phyloP scores from a whole-genome alignment of 495 filamentous ascomycete species.

The Saxophila tyrrhenica region DNA sequence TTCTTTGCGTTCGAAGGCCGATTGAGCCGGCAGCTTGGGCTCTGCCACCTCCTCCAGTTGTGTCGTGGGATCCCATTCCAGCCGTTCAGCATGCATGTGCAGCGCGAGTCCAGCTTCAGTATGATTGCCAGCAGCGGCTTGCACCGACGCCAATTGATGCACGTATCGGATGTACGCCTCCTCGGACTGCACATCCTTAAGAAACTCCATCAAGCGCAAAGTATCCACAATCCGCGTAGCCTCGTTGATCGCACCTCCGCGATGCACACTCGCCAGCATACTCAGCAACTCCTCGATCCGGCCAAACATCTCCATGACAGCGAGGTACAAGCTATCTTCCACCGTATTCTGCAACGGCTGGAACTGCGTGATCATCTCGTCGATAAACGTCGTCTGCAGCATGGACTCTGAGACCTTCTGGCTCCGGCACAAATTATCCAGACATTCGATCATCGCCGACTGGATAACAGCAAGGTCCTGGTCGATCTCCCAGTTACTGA shows the following conservation, averaged over 20 bases:
- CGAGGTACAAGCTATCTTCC: conserved; percentile 63
- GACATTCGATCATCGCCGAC: conserved; percentile 90
- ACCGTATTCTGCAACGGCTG: conserved; percentile 51
- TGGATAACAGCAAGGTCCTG: conserved; percentile 86
- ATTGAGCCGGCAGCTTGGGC: conserved; percentile 71
- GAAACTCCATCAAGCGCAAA: conserved; percentile 86
- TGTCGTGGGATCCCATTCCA: conserved; percentile 73
- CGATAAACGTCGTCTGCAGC: conserved; percentile 83
- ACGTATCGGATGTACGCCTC: conserved; percentile 96
- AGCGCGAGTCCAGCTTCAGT: conserved; percentile 88
- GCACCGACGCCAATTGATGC: conserved; percentile 76
- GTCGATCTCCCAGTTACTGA: conserved; percentile 96
- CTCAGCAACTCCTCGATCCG: conserved; percentile 86
- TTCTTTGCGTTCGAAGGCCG: conserved; percentile 87
- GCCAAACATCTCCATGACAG: conserved; percentile 64
- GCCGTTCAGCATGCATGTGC: conserved; percentile 76
- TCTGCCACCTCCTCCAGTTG: conserved; percentile 57
- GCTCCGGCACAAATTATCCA: conserved; percentile 83
- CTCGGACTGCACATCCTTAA: conserved; percentile 93
- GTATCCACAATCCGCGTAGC: conserved; percentile 74
- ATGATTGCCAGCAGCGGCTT: conserved; percentile 62
- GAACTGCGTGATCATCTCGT: conserved; percentile 73
- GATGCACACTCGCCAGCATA: conserved; percentile 84
- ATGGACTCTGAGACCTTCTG: conserved; percentile 80
- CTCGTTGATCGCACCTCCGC: conserved; percentile 41